phyloP scores from a whole-genome alignment of 108 stramenopile species.

The Stephanodiscus triporus region DNA sequence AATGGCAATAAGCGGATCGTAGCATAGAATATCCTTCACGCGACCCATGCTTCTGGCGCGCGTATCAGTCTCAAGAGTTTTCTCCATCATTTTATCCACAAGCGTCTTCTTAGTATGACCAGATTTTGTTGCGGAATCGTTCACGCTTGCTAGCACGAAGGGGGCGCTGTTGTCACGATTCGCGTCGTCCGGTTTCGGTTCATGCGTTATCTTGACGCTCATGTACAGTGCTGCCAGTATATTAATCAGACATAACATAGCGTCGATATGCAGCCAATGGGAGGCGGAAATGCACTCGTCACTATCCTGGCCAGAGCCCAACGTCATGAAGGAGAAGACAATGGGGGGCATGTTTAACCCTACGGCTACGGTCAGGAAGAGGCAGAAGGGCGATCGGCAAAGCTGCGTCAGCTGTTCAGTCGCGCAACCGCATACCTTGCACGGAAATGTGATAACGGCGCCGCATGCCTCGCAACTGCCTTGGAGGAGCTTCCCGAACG shows the following conservation, averaged over 20 bases:
- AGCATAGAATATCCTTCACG: constrained; percentile 67
- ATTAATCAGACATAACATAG: constrained; percentile 50
- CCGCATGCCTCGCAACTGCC: constrained; percentile 47
- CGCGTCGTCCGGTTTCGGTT: constrained; percentile 10
- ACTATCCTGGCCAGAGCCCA: constrained; percentile 10
- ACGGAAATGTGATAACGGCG: constrained; percentile 50
- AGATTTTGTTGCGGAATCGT: not conserved
- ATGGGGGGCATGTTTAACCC: constrained; percentile 59
- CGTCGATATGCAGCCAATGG: constrained; percentile 59
- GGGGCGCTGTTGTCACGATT: constrained; percentile 3
- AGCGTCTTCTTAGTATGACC: constrained; percentile 12
- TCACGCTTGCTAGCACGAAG: constrained; percentile 11
- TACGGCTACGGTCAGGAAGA: constrained; percentile 63
- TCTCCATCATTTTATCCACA: constrained; percentile 9
- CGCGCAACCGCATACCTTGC: constrained; percentile 52
- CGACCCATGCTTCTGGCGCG: constrained; percentile 40
- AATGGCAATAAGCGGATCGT: constrained; percentile 69
- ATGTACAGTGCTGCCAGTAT: constrained; percentile 67
- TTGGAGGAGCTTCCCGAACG: constrained; percentile 43
- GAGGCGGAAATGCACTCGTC: constrained; percentile 16
- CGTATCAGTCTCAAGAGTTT: constrained; percentile 16
- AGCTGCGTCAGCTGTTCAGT: constrained; percentile 33
- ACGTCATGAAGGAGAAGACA: constrained; percentile 14
- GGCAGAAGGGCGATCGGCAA: constrained; percentile 58
- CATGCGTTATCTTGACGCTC: constrained; percentile 42